These are phyloP conservation scores for Pseudogymnoascus sp. DNA, from an alignment of 2,329 filamentous ascomycete genomes.

Conservation along the genomic window DNA sequence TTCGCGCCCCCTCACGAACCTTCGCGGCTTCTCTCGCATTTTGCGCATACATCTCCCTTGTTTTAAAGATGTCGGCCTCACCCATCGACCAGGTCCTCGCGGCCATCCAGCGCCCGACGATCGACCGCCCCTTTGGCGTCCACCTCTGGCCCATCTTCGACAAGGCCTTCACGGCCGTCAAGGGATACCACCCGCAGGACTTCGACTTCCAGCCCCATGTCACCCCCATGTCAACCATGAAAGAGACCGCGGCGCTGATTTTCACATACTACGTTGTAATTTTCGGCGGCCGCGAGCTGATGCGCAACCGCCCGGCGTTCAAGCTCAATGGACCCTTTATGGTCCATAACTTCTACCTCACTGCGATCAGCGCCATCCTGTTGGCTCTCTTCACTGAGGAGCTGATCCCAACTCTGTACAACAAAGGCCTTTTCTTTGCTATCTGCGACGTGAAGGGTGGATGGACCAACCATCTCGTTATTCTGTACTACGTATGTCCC, in stretches of 20 bases:
- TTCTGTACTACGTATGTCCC: conserved; percentile 88
- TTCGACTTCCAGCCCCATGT: conserved; percentile 74
- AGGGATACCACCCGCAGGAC: conserved; percentile 75
- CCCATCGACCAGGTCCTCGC: conserved; percentile 33
- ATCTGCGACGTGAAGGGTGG: conserved; percentile 78
- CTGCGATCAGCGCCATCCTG: conserved; percentile 70
- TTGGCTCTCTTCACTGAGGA: conserved; percentile 85
- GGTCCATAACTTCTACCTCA: conserved; percentile 93
- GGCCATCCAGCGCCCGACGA: conserved; percentile 60
- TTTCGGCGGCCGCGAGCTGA: conserved; percentile 83
- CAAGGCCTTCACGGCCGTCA: conserved; percentile 66
- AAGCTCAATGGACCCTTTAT: conserved; percentile 86
- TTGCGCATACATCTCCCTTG: background rate
- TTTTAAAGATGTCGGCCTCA: conserved; percentile 13
- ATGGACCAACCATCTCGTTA: conserved; percentile 87
- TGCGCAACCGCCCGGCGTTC: conserved; percentile 78
- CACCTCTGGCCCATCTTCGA: conserved; percentile 91
- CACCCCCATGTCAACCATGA: conserved; percentile 85
- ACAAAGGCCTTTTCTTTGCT: conserved; percentile 76
- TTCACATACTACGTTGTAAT: conserved; percentile 87
- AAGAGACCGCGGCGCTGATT: conserved; percentile 71
- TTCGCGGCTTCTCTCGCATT: conserved; percentile 1
- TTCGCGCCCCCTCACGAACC: conserved; percentile 11
- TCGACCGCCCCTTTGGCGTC: conserved; percentile 88
- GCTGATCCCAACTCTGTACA: conserved; percentile 71